Base-by-base conservation (phyloP, 1,139 yeast species). In the Yamadazyma blattariae region DNA sequence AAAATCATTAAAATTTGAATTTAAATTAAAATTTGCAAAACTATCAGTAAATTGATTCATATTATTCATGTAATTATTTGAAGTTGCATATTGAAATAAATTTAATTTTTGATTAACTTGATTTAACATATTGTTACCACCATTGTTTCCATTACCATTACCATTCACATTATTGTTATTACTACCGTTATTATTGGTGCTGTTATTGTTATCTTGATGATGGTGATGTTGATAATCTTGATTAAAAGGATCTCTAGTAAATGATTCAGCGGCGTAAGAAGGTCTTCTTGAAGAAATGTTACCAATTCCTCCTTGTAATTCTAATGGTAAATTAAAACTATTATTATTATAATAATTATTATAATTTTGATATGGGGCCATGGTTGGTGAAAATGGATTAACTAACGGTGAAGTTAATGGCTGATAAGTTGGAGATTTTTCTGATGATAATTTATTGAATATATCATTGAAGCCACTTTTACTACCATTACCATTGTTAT, bases 261-360 rank as follows among this genome's bases (percentile, higher is more conserved):
- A 70, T 11, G 74, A 64, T 48, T 79, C 86, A 7, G 85, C 85
- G 6, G 84, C 79, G 47, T 75, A 79, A 39, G 79, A 69, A 22
- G 85, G 85, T 54, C 86, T 66, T 55, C 86, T 66, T 8, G 82
- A 73, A 19, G 77, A 73, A 28, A 79, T 78, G 39, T 68, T 77
- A 12, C 79, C 77, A 3, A 79, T 64, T 0, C 86, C 86, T 23
- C 85, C 84, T 54, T 78, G 84, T 30, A 79, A 61, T 46, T 79
- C 85, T 7, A 62, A 41, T 0, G 86, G 85, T 38, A 79, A 60
- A 40, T 61, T 67, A 54, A 79, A 78, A 15, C 55, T 35, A 16
- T 39, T 32, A 10, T 40, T 22, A 27, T 40, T 42, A 17, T 32
- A 23, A 13, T 8, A 7, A 17, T 32, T 17, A 4, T 19, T 11